Evolutionary conservation across 2,329 filamentous ascomycete species (phyloP), one percentile per base, ranked within the genome.

Genomic region (Pseudocercospora cruenta): DNA sequence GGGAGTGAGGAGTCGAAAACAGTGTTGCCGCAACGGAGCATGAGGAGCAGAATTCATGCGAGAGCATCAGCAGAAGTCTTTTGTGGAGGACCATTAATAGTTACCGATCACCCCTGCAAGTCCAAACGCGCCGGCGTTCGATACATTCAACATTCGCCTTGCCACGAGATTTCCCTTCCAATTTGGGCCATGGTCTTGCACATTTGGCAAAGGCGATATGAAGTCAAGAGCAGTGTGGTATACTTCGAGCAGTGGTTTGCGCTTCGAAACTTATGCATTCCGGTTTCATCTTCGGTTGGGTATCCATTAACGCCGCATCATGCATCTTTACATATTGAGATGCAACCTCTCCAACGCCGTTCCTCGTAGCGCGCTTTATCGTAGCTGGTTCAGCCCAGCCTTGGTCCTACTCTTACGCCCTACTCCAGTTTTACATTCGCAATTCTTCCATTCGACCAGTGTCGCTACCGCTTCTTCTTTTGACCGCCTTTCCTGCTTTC

Each of bases 401-500:
- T 7, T n/a, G 6, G 3, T n/a, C 14, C 14, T 12, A 10, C 33
- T 14, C 10, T 2, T 14, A 36, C 2, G 16, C 14, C 2, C 36
- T 39, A 14, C 5, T 39, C 14, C 36, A n/a, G 6, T 43, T 19
- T 16, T 43, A 4, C 4, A 3, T 19, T 43, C 39, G 6, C 39
- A 19, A 3, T 19, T 43, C 39, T 4, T 51, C n/a, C 19, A 24
- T 8, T 51, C 3, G 21, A 21, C 24, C 21, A 14, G 3, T 36
- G 5, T 16, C 31, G 16, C 61, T 74, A 78, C 36, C 69, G 62
- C 67, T 69, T 81, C 77, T 78, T 81, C 74, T 80, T 81, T 77
- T 83, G 22, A 16, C 51, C 83, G 60, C 77, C 78, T 4, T 65
- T 58, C 54, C 31, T 36, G 43, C 67, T 55, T 60, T 55, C 39